Evolutionary conservation across 2,329 filamentous ascomycete species (phyloP).

Genomic region (Phialophora macrospora): DNA sequence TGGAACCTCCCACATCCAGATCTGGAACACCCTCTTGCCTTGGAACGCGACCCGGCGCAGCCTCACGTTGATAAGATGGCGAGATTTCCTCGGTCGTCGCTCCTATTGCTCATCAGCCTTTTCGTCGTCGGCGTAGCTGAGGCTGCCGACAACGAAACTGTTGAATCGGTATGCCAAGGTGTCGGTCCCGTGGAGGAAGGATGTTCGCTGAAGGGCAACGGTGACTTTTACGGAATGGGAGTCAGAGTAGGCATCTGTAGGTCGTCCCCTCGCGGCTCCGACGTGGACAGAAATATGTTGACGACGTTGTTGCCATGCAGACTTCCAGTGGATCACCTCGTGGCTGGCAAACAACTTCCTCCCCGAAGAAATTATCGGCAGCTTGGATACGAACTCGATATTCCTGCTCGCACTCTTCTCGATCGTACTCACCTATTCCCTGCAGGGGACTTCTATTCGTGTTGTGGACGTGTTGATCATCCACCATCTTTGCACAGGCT

Average conservation of each 20-base stretch:
- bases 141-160: background rate
- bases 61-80: background rate
- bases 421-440: background rate
- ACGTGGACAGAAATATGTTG: background rate
- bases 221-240: background rate
- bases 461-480: slow-evolving; percentile 30
- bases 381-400: slow-evolving; percentile 33
- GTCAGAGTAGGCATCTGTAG: background rate
- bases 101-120: background rate
- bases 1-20: background rate
- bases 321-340: slow-evolving; percentile 33
- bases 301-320: background rate
- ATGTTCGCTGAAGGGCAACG: background rate
- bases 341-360: slow-evolving; percentile 37
- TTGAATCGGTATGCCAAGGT: background rate
- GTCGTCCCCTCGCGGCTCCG: background rate
- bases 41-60: background rate
- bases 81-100: background rate
- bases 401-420: slow-evolving; percentile 15
- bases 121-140: background rate
- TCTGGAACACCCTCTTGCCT: background rate
- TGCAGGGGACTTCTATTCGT: background rate
- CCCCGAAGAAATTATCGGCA: slow-evolving; percentile 26
- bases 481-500: slow-evolving; percentile 29
- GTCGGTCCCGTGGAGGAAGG: background rate